These are phyloP conservation scores for Alternaria gaisen DNA, from an alignment of 2,329 filamentous ascomycete species.

Conservation along the genomic window DNA sequence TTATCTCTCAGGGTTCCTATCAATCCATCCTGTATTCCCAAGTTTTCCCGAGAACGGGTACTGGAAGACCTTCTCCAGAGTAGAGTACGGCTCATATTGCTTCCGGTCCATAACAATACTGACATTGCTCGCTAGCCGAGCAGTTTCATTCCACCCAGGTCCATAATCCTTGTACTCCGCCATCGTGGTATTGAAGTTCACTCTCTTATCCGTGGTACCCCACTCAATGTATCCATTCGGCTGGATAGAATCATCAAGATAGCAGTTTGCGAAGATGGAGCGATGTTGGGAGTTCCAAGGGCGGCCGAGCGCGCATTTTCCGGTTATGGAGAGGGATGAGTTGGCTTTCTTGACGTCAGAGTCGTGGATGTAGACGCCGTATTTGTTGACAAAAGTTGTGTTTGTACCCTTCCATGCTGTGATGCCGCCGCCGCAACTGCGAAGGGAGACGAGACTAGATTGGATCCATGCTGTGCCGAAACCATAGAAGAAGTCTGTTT, in stretches of 20 bases:
- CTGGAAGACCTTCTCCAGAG: conserved; percentile 38
- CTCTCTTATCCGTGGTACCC: conserved; percentile 54
- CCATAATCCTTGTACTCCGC: conserved; percentile 64
- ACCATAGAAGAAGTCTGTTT: conserved; percentile 75
- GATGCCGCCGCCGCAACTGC: conserved; percentile 71
- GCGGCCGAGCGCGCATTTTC: conserved; percentile 66
- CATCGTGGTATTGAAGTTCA: conserved; percentile 60
- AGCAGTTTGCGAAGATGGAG: conserved; percentile 65
- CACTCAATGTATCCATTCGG: conserved; percentile 66
- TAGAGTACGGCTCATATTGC: conserved; percentile 40
- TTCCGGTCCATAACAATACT: conserved; percentile 58
- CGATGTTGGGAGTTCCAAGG: conserved; percentile 69
- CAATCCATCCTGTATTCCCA: conserved; percentile 61
- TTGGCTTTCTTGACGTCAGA: conserved; percentile 66
- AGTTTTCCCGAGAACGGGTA: conserved; percentile 52
- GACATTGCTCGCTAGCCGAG: conserved; percentile 53
- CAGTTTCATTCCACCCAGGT: conserved; percentile 63
- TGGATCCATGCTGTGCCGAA: conserved; percentile 72
- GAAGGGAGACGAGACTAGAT: conserved; percentile 62
- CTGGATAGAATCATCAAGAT: conserved; percentile 64
- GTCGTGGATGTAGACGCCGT: conserved; percentile 70
- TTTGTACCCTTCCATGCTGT: conserved; percentile 75
- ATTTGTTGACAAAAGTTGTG: conserved; percentile 72
- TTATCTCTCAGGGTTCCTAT: conserved; percentile 37
- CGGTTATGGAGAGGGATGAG: conserved; percentile 46